Conservation (phyloP, 2,329 filamentous ascomycete species). For the Macrophomina tecta region DNA sequence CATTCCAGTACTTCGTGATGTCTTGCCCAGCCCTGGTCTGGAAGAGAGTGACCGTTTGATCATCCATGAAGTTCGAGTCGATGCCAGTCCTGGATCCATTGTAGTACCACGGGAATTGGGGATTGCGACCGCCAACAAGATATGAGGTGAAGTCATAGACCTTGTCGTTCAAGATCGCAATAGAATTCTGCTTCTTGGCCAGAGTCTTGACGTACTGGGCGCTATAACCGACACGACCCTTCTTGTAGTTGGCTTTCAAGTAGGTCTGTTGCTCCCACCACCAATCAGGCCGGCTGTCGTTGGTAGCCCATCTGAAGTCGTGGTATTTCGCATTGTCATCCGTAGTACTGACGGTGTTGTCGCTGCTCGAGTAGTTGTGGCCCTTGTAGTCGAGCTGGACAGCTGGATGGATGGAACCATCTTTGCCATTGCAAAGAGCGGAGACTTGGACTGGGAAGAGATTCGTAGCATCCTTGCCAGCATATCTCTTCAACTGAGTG, state of each 20-base stretch:
- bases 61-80: conserved; percentile 81
- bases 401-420: conserved; percentile 69
- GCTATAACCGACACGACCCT: conserved; percentile 86
- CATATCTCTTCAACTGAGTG: conserved; percentile 76
- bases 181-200: conserved; percentile 66
- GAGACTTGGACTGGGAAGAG: conserved; percentile 95
- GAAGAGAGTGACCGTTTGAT: conserved; percentile 77
- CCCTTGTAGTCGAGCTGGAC: conserved; percentile 86
- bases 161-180: conserved; percentile 78
- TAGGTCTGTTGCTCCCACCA: conserved; percentile 86
- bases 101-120: conserved; percentile 42
- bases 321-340: conserved; percentile 84
- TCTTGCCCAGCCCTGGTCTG: conserved; percentile 76
- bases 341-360: conserved; percentile 66
- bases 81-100: conserved; percentile 20
- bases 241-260: conserved; percentile 79
- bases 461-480: conserved; percentile 82
- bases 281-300: conserved; percentile 87
- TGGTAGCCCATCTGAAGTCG: conserved; percentile 86
- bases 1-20: conserved; percentile 81
- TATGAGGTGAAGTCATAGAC: conserved; percentile 94
- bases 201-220: conserved; percentile 76
- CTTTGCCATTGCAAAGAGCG: conserved; percentile 81
- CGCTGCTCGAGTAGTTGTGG: conserved; percentile 74
- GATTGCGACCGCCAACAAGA: conserved; percentile 70